phyloP scores from a whole-genome alignment of 1,284 basidiomycete genomes.

The Sphagnurus paluster region DNA sequence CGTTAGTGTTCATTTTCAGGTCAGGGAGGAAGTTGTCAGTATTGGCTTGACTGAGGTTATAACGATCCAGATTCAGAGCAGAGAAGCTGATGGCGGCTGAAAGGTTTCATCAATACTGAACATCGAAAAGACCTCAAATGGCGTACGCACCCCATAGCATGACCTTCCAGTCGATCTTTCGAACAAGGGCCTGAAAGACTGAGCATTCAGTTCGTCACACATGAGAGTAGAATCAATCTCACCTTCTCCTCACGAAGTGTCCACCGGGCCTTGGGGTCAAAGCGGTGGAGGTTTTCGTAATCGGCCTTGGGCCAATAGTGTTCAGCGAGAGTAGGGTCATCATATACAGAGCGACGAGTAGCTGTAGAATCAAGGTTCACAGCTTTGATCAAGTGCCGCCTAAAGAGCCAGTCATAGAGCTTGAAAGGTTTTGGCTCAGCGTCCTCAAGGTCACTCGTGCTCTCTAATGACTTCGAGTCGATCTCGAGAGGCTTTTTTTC shows the following conservation, averaged over 20 bases:
- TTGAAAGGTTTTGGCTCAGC: conserved; percentile 29
- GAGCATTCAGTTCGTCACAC: neutral
- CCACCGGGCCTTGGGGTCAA: conserved; percentile 69
- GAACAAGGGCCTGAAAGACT: conserved; percentile 45
- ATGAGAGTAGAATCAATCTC: too few relatives aligned
- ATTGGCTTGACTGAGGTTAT: conserved; percentile 63
- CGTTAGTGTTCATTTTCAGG: conserved; percentile 58
- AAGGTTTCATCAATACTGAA: neutral
- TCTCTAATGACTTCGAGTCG: conserved; percentile 15
- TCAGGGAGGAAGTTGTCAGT: conserved; percentile 69
- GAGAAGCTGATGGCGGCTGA: conserved; percentile 60
- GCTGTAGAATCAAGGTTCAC: conserved; percentile 41
- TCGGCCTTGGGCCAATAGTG: conserved; percentile 54
- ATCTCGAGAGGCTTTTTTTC: conserved; percentile 6
- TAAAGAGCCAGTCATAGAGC: conserved; percentile 31
- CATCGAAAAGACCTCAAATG: neutral
- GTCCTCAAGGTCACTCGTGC: conserved; percentile 27
- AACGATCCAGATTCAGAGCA: conserved; percentile 56
- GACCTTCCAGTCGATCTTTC: conserved; percentile 66
- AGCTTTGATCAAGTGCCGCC: too few relatives aligned
- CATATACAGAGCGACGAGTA: conserved; percentile 56
- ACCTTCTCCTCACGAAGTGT: conserved; percentile 66
- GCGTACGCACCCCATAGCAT: conserved; percentile 51
- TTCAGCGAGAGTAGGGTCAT: conserved; percentile 49
- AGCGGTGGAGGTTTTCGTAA: conserved; percentile 67